These are phyloP conservation scores for Fusarium torreyae DNA, from an alignment of 2,329 filamentous ascomycete genomes.

Conservation along the genomic window DNA sequence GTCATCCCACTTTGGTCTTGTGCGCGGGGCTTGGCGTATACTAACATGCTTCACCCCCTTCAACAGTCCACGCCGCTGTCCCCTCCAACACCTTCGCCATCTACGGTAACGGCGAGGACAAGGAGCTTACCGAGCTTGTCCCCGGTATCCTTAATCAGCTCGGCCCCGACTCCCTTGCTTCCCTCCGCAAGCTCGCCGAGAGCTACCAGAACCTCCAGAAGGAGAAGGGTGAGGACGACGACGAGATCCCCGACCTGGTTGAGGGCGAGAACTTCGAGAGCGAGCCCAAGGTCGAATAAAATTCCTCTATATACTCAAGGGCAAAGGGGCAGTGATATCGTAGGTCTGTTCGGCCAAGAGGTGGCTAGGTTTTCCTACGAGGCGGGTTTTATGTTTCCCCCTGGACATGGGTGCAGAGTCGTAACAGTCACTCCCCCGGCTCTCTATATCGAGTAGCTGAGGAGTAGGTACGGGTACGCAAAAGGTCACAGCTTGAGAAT, in stretches of 20 bases:
- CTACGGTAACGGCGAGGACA: constrained; percentile 98
- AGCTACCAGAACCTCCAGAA: constrained; percentile 99
- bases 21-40: constrained; percentile 43
- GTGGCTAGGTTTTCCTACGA: constrained; percentile 46
- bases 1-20: constrained; percentile 53
- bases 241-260: constrained; percentile 97
- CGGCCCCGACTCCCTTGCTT: constrained; percentile 96
- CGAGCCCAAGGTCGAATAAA: constrained; percentile 96
- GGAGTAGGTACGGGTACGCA: constrained; percentile 50
- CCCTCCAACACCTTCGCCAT: constrained; percentile 99
- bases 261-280: constrained; percentile 98
- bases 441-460: constrained; percentile 44
- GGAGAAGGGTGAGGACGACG: constrained; percentile 85
- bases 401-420: constrained; percentile 46
- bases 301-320: constrained; percentile 39
- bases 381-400: constrained; percentile 46
- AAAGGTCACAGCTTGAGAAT: constrained; percentile 49
- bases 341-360: constrained; percentile 47
- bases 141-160: constrained; percentile 99
- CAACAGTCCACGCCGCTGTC: constrained; percentile 92
- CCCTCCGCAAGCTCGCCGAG: constrained; percentile 97
- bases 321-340: constrained; percentile 46
- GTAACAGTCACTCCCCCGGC: constrained; percentile 47
- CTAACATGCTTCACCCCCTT: constrained; percentile 28
- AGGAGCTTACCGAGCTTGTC: constrained; percentile 99